Evolutionary conservation across 2,329 filamentous ascomycete species (phyloP).

Genomic region (Fusarium redolens): DNA sequence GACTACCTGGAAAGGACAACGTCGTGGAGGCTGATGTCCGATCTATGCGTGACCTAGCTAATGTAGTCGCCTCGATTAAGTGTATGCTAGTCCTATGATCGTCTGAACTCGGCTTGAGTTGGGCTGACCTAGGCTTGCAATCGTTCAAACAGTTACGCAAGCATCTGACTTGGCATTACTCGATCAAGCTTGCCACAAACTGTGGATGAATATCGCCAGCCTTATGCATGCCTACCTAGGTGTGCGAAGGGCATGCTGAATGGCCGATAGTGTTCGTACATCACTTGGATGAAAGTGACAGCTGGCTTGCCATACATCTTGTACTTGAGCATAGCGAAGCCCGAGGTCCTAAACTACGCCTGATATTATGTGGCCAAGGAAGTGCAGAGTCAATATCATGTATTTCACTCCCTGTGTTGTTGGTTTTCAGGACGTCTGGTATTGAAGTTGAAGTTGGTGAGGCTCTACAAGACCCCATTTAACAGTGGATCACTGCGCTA

Average conservation of each 20-base stretch:
- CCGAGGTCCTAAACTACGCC: background rate
- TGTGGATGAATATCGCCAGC: background rate
- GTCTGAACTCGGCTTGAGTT: background rate
- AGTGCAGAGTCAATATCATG: background rate
- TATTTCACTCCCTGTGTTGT: background rate
- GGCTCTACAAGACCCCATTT: constrained; percentile 1
- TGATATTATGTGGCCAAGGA: background rate
- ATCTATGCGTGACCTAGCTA: background rate
- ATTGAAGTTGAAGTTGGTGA: background rate
- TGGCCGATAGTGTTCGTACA: background rate
- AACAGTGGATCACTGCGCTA: constrained; percentile 16
- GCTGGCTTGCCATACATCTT: background rate
- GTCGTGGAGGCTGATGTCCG: background rate
- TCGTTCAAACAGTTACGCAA: background rate
- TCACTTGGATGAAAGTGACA: background rate
- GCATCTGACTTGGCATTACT: background rate
- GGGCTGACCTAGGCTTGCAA: background rate
- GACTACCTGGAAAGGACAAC: background rate
- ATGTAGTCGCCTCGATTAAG: background rate
- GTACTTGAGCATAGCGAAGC: background rate
- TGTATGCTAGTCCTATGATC: background rate
- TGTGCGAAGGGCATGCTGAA: background rate
- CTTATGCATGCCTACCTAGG: background rate
- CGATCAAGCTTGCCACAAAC: background rate
- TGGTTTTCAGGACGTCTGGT: background rate